These are phyloP conservation scores for Macrophomina tecta DNA, from an alignment of 2,329 filamentous ascomycete species.

Conservation along the genomic window DNA sequence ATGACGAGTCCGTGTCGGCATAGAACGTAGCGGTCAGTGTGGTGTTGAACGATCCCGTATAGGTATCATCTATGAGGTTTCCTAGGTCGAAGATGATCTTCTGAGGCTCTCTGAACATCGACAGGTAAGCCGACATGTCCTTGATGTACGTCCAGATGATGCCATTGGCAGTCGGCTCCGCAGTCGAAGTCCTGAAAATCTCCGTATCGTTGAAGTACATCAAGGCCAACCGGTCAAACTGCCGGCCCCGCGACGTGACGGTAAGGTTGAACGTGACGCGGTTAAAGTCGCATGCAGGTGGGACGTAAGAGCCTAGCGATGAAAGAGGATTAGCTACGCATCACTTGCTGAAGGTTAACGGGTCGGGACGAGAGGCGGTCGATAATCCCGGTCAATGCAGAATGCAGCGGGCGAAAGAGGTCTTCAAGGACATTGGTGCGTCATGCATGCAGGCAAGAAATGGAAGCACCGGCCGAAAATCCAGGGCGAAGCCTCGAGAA, in stretches of 20 bases:
- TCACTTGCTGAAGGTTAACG: slow-evolving; percentile 22
- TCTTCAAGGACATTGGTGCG: background rate
- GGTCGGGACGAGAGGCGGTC: slow-evolving; percentile 23
- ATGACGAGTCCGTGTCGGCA: slow-evolving; percentile 50
- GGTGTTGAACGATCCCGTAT: slow-evolving; percentile 76
- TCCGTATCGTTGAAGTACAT: slow-evolving; percentile 81
- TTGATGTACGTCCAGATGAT: slow-evolving; percentile 80
- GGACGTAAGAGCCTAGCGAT: slow-evolving; percentile 64
- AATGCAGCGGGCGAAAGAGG: slow-evolving; percentile 2
- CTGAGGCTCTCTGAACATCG: slow-evolving; percentile 71
- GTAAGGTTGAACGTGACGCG: slow-evolving; percentile 78
- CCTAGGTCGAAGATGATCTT: slow-evolving; percentile 81
- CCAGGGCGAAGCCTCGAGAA: slow-evolving; percentile 8
- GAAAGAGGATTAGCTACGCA: slow-evolving; percentile 12
- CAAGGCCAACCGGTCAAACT: slow-evolving; percentile 76
- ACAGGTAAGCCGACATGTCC: slow-evolving; percentile 75
- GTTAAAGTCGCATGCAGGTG: slow-evolving; percentile 74
- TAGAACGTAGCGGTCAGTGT: slow-evolving; percentile 78
- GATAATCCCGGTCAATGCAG: slow-evolving; percentile 13
- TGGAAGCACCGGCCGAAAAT: background rate
- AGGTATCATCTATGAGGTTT: slow-evolving; percentile 72
- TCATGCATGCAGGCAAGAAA: slow-evolving; percentile 3
- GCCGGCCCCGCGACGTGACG: slow-evolving; percentile 71
- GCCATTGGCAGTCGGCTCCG: slow-evolving; percentile 73
- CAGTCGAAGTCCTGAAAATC: slow-evolving; percentile 83